A percentile compares a stretch with the other conserved stretches of the same genome.
phyloP scores from a whole-genome alignment of 1,284 basidiomycete genomes.

The Coniferiporia weirii region DNA sequence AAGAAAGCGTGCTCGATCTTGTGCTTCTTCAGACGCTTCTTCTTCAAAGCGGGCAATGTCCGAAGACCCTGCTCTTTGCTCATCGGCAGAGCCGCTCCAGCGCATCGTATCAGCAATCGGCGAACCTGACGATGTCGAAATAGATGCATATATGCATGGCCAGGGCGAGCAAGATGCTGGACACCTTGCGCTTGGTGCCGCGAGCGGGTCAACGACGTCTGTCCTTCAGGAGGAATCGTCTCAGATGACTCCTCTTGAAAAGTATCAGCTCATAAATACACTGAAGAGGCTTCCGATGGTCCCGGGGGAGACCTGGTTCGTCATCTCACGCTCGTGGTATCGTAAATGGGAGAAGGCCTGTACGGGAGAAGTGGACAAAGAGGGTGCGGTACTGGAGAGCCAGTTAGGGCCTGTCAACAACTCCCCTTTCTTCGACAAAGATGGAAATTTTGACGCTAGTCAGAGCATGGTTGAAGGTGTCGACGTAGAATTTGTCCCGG shows the following conservation, averaged over 20 bases:
- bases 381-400: conserved; percentile 51
- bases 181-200: conserved; percentile 23
- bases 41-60: conserved; percentile 69
- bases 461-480: conserved; percentile 53
- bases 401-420: conserved; percentile 77
- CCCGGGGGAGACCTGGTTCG: conserved; percentile 72
- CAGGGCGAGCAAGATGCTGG: conserved; percentile 46
- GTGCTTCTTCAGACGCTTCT: conserved; percentile 46
- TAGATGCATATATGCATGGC: conserved; percentile 69
- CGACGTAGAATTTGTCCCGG: conserved; percentile 77
- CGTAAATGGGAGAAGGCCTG: conserved; percentile 69
- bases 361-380: conserved; percentile 61
- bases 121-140: conserved; percentile 35
- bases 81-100: conserved; percentile 2
- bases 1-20: conserved; percentile 42
- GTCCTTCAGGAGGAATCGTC: conserved; percentile 1
- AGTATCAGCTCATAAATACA: conserved; percentile 43
- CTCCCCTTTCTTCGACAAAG: conserved; percentile 49
- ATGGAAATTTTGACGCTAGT: conserved; percentile 42
- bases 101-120: conserved; percentile 29
- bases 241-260: conserved; percentile 25
- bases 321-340: conserved; percentile 70
- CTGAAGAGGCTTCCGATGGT: conserved; percentile 46
- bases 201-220: conserved; percentile 22
- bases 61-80: conserved; percentile 39